These are phyloP conservation scores for Cicer chorassanicum DNA, from an alignment of 306 rosid species.

Conservation along the genomic window DNA sequence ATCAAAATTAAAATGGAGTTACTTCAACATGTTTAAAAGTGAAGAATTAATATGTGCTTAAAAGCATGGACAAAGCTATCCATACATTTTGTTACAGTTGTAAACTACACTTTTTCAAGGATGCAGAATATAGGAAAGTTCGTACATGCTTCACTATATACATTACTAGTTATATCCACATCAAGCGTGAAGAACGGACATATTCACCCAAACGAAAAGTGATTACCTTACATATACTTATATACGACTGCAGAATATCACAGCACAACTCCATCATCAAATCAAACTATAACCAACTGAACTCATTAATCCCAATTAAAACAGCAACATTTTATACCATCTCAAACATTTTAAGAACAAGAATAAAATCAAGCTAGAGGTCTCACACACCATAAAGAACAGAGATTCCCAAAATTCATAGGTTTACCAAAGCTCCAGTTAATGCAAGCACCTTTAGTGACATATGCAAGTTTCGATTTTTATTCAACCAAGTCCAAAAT, in stretches of 20 bases:
- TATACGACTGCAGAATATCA: too few species aligned
- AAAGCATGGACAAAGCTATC: background rate
- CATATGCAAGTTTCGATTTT: background rate
- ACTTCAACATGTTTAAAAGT: slow-evolving; percentile 1
- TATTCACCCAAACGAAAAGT: too few species aligned
- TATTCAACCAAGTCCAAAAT: background rate
- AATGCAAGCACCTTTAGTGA: background rate
- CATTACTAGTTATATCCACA: too few species aligned
- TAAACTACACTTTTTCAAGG: background rate
- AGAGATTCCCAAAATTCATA: background rate
- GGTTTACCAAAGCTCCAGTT: background rate
- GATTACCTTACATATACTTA: too few species aligned
- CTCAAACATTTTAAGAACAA: background rate
- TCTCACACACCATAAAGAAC: background rate
- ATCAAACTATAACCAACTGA: too few species aligned
- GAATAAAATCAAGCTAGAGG: background rate
- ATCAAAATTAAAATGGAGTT: background rate
- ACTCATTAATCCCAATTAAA: too few species aligned
- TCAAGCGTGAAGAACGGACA: too few species aligned
- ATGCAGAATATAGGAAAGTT: background rate
- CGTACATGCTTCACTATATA: too few species aligned
- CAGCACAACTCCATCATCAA: too few species aligned
- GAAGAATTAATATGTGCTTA: background rate
- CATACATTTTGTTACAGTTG: background rate
- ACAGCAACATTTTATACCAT: too few species aligned